A percentile compares a stretch with the other conserved stretches of the same genome.
Conservation (phyloP, 164 flowering plant genomes). For the Vitis riparia region DNA sequence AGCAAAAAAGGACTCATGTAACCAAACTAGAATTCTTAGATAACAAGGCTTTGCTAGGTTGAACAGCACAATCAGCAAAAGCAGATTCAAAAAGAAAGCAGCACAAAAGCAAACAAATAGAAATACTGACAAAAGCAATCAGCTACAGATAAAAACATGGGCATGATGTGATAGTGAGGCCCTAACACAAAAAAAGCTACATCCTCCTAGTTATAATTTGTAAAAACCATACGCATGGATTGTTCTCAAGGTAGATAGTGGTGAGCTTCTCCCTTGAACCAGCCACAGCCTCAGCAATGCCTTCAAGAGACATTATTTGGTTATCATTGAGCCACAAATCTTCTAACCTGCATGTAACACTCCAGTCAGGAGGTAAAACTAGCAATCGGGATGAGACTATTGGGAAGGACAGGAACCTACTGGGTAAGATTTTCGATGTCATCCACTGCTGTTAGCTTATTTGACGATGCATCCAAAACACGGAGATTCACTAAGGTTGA, state of each 20-base stretch:
- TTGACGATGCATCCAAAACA: conserved; percentile 84
- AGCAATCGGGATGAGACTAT: conserved; percentile 1
- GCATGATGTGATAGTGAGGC: not conserved
- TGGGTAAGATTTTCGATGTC: conserved; percentile 68
- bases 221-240: conserved; percentile 82
- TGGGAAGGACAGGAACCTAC: conserved; percentile 29
- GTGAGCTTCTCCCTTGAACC: conserved; percentile 85
- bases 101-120: not conserved
- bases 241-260: conserved; percentile 87
- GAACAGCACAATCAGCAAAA: no score
- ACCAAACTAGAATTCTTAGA: no score
- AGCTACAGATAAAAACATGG: not conserved
- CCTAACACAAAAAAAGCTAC: not conserved
- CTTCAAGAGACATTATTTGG: conserved; percentile 75
- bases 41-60: no score
- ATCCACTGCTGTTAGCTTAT: conserved; percentile 67
- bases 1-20: no score
- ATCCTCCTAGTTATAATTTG: conserved; percentile 4
- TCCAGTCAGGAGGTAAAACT: conserved; percentile 1
- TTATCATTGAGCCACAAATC: conserved; percentile 98
- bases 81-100: not conserved
- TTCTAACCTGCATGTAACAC: conserved; percentile 64
- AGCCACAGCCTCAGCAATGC: conserved; percentile 61
- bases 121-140: not conserved
- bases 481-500: conserved; percentile 76